Evolutionary conservation across 495 filamentous ascomycete species (phyloP).

Genomic region (Hypomontagnella submonticulosa): DNA sequence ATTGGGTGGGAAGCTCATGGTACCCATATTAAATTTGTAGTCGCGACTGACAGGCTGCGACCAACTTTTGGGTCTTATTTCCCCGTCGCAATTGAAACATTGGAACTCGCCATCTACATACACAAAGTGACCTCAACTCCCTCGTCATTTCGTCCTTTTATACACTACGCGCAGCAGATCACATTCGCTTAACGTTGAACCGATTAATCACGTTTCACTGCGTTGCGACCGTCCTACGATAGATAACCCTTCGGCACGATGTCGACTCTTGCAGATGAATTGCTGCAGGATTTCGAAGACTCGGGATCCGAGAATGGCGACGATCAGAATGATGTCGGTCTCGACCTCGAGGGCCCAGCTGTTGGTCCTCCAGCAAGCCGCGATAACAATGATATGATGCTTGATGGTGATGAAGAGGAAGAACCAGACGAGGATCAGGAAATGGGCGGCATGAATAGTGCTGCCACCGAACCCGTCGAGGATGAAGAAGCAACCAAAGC

Average conservation of each 20-base stretch:
- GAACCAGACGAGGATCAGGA: conserved; percentile 65
- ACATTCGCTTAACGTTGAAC: not conserved
- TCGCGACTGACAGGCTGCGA: conserved; percentile 35
- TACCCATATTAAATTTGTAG: conserved; percentile 34
- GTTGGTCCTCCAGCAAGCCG: conserved; percentile 44
- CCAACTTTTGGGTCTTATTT: conserved; percentile 14
- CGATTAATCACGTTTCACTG: not conserved
- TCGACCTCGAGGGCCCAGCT: conserved; percentile 43
- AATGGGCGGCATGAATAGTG: conserved; percentile 60
- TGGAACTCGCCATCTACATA: conserved; percentile 13
- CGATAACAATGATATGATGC: conserved; percentile 51
- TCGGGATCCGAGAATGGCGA: conserved; percentile 70
- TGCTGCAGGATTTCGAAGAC: conserved; percentile 91
- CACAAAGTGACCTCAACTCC: conserved; percentile 4
- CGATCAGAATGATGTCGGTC: conserved; percentile 60
- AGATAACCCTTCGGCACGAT: conserved; percentile 55
- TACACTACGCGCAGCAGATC: not conserved
- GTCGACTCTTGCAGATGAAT: conserved; percentile 83
- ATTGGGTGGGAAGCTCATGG: conserved; percentile 8
- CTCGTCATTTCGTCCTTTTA: not conserved
- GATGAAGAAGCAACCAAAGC: conserved; percentile 77
- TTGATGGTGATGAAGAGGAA: conserved; percentile 58
- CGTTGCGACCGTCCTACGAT: conserved; percentile 1
- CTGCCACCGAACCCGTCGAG: conserved; percentile 59
- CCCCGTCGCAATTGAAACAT: conserved; percentile 27